Base-by-base conservation (phyloP, 352 stramenopile species). In the Globisporangium splendens region DNA sequence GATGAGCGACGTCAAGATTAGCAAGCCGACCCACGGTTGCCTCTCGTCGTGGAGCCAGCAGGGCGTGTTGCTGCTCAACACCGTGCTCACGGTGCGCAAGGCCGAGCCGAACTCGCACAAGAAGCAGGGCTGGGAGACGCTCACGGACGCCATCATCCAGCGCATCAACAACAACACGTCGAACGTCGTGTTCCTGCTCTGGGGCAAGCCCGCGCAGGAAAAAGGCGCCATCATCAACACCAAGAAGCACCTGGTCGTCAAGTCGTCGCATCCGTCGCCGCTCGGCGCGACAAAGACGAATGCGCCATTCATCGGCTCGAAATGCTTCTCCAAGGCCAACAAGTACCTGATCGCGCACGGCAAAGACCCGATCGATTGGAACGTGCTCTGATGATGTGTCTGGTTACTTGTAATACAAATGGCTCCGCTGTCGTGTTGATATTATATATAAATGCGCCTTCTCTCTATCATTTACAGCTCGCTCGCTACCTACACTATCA, bases 1-100 rank as follows among this genome's bases (percentile, higher is more conserved):
- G 13, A 75, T 87, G 41, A 70, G 50, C 4, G 91, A 98, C 66
- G 73, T 96, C 11, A 63, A 70, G 43, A 89, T 96, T 62, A 44
- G 56, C 17, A 75, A 69, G 15, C 96, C 95, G 12, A 69, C 54
- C 6, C 93, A 98, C 79, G 96, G 96, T 15, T 95, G 91, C 61
- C 80, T 99, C 31, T 81, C 93, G 33, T 77, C 68, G 20, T 99
- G 96, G 96, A 96, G 91, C 50, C 63, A 86, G 42, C 96, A 99
- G 68, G 96, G 98, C 38, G 97, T 99, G 41, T 72, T 99, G 21
- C 77, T 99, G 70, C 90, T 99, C 31, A 99, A 99, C 74, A 96
- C 94, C 3, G 87, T 98, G 51, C 80, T 99, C 31, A 99, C 97
- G 2, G 98, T 99, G 50, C 83, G 91, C 38, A 67, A 73, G 39